Conservation (phyloP, 306 rosid genomes). For the Cicer cuneatum region DNA sequence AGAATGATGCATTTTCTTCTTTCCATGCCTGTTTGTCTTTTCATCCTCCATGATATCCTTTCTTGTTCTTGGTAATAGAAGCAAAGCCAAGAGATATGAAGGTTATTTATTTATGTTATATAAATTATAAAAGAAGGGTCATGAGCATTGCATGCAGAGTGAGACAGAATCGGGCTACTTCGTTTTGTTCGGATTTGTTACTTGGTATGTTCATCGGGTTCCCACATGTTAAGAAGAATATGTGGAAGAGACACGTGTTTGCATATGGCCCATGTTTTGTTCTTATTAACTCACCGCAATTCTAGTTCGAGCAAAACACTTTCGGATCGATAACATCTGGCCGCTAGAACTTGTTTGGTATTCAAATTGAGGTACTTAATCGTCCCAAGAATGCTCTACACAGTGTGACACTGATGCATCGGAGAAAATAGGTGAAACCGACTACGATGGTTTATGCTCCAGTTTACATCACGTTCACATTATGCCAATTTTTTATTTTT, state of each 20-base stretch:
- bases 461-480: no score
- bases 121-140: neutral
- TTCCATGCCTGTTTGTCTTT: conserved; percentile 38
- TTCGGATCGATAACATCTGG: conserved; percentile 2
- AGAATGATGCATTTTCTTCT: conserved; percentile 29
- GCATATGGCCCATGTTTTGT: neutral
- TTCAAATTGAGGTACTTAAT: conserved; percentile 18
- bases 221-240: conserved; percentile 28
- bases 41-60: conserved; percentile 26
- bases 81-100: conserved; percentile 16
- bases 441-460: no score
- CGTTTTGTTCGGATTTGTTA: conserved; percentile 28
- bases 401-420: neutral
- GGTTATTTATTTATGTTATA: conserved; percentile 3
- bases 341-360: conserved; percentile 4
- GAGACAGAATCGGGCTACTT: conserved; percentile 42
- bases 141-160: neutral
- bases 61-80: neutral
- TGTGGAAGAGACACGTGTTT: conserved; percentile 42
- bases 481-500: no score
- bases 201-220: conserved; percentile 2
- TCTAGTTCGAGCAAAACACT: conserved; percentile 30
- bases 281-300: conserved; percentile 37
- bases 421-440: no score
- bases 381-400: neutral